phyloP scores from a whole-genome alignment of 108 stramenopile species.

The Mediolabrus comicus region DNA sequence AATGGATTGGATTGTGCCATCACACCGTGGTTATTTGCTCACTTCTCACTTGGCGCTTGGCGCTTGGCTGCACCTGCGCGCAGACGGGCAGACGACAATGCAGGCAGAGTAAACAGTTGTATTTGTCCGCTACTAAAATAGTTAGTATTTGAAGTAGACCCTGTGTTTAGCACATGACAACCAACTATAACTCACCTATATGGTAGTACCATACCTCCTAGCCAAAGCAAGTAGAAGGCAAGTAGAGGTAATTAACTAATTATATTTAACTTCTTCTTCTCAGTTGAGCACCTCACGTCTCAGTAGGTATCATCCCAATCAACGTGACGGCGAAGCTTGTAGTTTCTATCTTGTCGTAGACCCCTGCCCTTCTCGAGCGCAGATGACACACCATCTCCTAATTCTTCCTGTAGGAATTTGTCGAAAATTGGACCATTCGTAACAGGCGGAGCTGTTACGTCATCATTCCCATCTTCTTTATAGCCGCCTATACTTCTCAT shows the following conservation, averaged over 20 bases:
- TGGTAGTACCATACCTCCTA: too few species aligned
- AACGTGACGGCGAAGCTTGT: slow-evolving; percentile 42
- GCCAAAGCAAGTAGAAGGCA: too few species aligned
- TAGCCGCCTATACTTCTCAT: slow-evolving; percentile 46
- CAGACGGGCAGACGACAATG: too few species aligned
- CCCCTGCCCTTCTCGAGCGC: slow-evolving; percentile 42
- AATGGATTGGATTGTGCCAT: background rate
- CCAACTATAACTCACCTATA: too few species aligned
- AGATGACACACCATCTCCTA: slow-evolving; percentile 22
- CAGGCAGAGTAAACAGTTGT: too few species aligned
- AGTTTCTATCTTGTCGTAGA: slow-evolving; percentile 43
- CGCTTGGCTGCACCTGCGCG: too few species aligned
- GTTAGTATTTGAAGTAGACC: too few species aligned
- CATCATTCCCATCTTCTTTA: slow-evolving; percentile 4
- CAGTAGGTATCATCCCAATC: slow-evolving; percentile 47
- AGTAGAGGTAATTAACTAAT: too few species aligned
- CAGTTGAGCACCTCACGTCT: too few species aligned
- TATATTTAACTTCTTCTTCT: too few species aligned
- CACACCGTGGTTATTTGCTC: background rate
- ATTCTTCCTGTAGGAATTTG: slow-evolving; percentile 38
- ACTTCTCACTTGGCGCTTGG: background rate
- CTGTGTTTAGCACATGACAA: too few species aligned
- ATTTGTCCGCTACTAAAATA: too few species aligned
- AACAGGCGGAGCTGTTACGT: slow-evolving; percentile 21
- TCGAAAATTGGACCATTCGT: slow-evolving; percentile 48